These are phyloP conservation scores for Syzygium malaccense DNA, from an alignment of 441 rosid genomes.

Conservation along the genomic window DNA sequence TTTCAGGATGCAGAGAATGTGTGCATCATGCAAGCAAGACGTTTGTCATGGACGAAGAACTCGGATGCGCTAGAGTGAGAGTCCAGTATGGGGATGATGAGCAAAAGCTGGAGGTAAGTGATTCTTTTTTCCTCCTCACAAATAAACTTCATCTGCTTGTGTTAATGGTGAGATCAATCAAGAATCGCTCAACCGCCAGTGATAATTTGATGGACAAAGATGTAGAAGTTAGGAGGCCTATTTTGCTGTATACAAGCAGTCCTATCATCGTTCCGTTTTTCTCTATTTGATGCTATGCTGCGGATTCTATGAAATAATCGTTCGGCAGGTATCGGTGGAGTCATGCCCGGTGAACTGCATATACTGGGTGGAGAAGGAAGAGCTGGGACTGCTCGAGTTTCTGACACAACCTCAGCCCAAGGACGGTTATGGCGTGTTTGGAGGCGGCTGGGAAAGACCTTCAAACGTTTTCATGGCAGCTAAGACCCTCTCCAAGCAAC, in stretches of 20 bases:
- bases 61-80: conserved; percentile 45
- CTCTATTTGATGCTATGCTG: neutral
- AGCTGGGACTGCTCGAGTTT: conserved; percentile 43
- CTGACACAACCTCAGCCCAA: conserved; percentile 36
- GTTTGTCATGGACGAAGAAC: conserved; percentile 39
- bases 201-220: neutral
- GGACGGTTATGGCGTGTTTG: conserved; percentile 48
- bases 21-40: conserved; percentile 52
- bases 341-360: conserved; percentile 69
- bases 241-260: neutral
- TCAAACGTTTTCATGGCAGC: conserved; percentile 47
- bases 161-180: neutral
- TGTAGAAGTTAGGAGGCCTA: neutral
- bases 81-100: conserved; percentile 48
- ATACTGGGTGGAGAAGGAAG: conserved; percentile 49
- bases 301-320: neutral
- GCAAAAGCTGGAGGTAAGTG: conserved; percentile 34
- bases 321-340: conserved; percentile 40
- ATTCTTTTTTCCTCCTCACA: neutral
- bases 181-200: neutral
- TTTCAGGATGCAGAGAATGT: conserved; percentile 59
- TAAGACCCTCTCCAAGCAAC: conserved; percentile 33
- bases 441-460: conserved; percentile 60
- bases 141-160: neutral
- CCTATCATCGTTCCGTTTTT: too few species aligned